phyloP scores from a whole-genome alignment of 1,139 yeast species.

The Scheffersomyces segobiensis region DNA sequence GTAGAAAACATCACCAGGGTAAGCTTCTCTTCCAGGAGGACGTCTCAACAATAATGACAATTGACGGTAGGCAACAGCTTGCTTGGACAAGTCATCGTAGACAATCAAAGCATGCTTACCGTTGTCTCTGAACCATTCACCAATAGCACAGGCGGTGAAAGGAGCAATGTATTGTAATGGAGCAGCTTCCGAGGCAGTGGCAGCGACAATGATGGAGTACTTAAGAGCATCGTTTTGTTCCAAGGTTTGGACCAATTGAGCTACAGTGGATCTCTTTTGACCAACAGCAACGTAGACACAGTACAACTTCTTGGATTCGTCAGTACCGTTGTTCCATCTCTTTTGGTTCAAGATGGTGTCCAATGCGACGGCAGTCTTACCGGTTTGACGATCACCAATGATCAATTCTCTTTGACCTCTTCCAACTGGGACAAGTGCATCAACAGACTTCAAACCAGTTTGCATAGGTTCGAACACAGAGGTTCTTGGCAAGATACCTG shows the following conservation, averaged over 20 bases:
- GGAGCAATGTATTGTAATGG: conserved; percentile 99
- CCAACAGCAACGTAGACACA: conserved; percentile 99
- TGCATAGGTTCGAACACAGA: conserved; percentile 99
- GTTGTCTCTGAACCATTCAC: conserved; percentile 99
- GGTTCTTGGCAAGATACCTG: conserved; percentile 99
- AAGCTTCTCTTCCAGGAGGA: conserved; percentile 97
- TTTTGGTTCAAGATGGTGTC: conserved; percentile 98
- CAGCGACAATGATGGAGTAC: conserved; percentile 97
- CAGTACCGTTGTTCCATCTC: conserved; percentile 95
- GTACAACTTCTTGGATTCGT: conserved; percentile 97
- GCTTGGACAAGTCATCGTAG: conserved; percentile 98
- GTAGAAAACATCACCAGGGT: conserved; percentile 97
- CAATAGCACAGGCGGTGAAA: conserved; percentile 99
- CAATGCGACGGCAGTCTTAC: conserved; percentile 98
- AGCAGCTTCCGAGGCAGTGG: conserved; percentile 99
- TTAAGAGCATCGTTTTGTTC: conserved; percentile 98
- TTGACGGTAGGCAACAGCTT: conserved; percentile 99
- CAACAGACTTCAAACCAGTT: conserved; percentile 99
- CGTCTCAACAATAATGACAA: conserved; percentile 96
- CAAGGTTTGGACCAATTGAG: conserved; percentile 98
- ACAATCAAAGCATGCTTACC: conserved; percentile 96
- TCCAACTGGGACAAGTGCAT: conserved; percentile 98
- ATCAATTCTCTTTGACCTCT: conserved; percentile 99
- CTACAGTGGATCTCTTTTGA: conserved; percentile 99
- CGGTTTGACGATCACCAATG: conserved; percentile 99